Evolutionary conservation across 225 moss, liverwort and hornwort genomes (phyloP).

Genomic region (Pseudoscleropodium purum): DNA sequence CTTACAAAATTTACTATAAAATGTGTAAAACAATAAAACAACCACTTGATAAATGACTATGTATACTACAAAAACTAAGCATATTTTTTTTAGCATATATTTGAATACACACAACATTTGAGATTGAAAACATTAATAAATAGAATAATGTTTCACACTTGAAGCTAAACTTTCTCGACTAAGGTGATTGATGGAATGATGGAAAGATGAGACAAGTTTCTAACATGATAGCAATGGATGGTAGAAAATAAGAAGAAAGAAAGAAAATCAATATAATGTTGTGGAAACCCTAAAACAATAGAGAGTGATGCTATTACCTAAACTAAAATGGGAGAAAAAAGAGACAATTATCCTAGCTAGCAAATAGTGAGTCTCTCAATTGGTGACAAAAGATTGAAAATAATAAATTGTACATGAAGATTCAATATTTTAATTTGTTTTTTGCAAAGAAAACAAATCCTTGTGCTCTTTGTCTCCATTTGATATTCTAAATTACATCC

Average conservation of each 20-base stretch:
- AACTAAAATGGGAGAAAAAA: neutral
- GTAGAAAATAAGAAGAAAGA: neutral
- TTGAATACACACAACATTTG: too few species aligned
- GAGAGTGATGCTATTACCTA: neutral
- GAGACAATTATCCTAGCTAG: fast-evolving
- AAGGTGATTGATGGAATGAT: too few species aligned
- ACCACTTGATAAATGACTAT: too few species aligned
- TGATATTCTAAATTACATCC: neutral
- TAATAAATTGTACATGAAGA: neutral
- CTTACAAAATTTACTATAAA: neutral
- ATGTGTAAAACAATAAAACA: too few species aligned
- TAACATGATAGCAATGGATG: neutral
- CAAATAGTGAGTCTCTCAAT: neutral
- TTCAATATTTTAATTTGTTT: neutral
- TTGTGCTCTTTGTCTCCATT: neutral
- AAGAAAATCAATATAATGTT: neutral
- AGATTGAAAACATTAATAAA: neutral
- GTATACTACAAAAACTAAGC: neutral
- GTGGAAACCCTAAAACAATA: neutral
- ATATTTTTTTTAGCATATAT: too few species aligned
- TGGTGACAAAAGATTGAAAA: neutral
- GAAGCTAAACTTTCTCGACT: too few species aligned
- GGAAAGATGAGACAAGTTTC: neutral
- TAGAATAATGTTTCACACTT: neutral
- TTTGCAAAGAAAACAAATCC: neutral